These are phyloP conservation scores for Solanum etuberosum DNA, from an alignment of 257 asterid species.

Conservation along the genomic window DNA sequence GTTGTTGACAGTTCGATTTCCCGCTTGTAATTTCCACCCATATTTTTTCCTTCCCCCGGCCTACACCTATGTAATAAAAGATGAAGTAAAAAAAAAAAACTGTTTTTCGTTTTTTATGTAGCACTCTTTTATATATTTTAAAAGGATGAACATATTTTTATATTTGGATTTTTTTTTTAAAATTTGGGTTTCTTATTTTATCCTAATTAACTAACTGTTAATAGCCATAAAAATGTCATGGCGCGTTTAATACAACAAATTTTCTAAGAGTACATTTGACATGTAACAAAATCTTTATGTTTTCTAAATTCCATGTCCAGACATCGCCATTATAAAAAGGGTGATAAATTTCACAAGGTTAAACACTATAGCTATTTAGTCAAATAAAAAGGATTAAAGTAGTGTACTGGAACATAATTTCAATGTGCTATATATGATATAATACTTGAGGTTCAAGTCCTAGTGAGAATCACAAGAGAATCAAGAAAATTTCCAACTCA, in stretches of 20 bases:
- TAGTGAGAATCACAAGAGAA: background rate
- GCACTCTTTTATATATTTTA: background rate
- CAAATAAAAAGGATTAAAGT: background rate
- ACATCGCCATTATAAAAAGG: background rate
- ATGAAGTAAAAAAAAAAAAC: too few species aligned
- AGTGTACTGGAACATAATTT: background rate
- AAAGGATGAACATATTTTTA: background rate
- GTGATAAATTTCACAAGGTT: background rate
- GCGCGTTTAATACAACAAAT: background rate
- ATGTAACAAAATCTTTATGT: background rate
- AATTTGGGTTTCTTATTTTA: background rate
- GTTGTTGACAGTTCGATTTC: background rate
- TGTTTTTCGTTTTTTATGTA: background rate
- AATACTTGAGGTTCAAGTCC: background rate
- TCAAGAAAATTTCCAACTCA: slow-evolving; percentile 6
- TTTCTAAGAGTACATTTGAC: background rate
- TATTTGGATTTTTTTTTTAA: too few species aligned
- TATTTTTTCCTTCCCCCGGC: background rate
- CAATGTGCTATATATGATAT: background rate
- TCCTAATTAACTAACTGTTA: background rate
- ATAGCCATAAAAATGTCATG: background rate
- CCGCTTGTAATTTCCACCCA: background rate
- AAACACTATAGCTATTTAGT: slow-evolving; percentile 4
- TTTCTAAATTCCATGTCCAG: background rate
- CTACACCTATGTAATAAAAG: background rate